phyloP scores from a whole-genome alignment of 257 asterid genomes.

The Solanum etuberosum region DNA sequence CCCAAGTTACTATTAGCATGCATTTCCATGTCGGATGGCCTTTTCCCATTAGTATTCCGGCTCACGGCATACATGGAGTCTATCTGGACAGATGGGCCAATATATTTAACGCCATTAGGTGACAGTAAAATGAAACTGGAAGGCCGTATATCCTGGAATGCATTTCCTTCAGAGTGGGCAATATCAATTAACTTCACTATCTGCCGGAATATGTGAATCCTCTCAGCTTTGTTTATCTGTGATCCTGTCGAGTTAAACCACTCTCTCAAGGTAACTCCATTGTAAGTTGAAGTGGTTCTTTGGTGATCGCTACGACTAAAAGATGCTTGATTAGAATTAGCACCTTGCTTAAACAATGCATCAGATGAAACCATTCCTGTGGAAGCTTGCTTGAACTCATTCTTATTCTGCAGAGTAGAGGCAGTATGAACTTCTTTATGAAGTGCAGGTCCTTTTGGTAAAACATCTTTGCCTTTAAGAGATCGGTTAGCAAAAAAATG shows the following conservation, averaged over 20 bases:
- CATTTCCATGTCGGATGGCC: constrained; percentile 7
- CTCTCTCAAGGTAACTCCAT: constrained; percentile 28
- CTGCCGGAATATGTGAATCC: constrained; percentile 20
- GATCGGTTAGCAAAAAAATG: constrained; percentile 13
- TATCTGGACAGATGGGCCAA: constrained; percentile 9
- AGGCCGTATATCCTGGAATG: constrained; percentile 25
- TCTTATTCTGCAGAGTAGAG: neutral
- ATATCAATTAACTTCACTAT: constrained; percentile 21
- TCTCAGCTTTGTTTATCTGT: constrained; percentile 10
- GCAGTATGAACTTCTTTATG: neutral
- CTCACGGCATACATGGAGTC: neutral
- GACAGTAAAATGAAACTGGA: constrained; percentile 20
- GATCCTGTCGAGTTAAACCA: constrained; percentile 16
- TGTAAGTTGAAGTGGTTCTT: neutral
- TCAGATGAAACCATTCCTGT: neutral
- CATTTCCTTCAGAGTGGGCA: constrained; percentile 17
- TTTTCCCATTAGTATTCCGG: constrained; percentile 6
- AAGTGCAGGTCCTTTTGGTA: neutral
- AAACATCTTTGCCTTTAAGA: constrained; percentile 7
- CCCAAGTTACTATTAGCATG: neutral
- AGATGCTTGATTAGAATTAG: neutral
- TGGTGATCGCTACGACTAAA: neutral
- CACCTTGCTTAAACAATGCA: neutral
- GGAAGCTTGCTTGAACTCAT: neutral
- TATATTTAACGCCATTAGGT: constrained; percentile 17